These are phyloP conservation scores for Margaritispora aquatica DNA, from an alignment of 495 filamentous ascomycete genomes.

Conservation along the genomic window DNA sequence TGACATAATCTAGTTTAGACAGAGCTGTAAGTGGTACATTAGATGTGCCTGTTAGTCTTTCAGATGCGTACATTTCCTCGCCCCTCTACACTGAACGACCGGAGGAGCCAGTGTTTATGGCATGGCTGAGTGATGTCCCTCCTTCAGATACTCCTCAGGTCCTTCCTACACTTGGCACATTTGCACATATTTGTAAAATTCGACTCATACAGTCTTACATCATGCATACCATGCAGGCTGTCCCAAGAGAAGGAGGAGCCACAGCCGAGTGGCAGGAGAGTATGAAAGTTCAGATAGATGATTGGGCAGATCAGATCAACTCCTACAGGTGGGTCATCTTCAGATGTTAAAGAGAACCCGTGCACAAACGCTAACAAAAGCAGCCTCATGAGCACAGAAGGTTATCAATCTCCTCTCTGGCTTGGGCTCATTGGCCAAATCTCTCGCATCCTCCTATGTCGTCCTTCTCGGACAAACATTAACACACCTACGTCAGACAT, in stretches of 20 bases:
- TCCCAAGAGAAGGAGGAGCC: not conserved
- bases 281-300: slow-evolving; percentile 5
- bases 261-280: slow-evolving; percentile 9
- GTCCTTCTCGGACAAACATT: not conserved
- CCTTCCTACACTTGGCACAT: not conserved
- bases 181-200: slow-evolving; percentile 7
- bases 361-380: not conserved
- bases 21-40: slow-evolving; percentile 1
- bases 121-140: slow-evolving; percentile 4
- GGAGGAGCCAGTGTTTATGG: not conserved
- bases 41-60: not conserved
- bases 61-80: slow-evolving; percentile 5
- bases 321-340: slow-evolving; percentile 5
- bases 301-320: slow-evolving; percentile 6
- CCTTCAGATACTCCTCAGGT: not conserved
- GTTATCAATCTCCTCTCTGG: slow-evolving; percentile 8
- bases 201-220: slow-evolving; percentile 8
- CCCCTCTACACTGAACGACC: not conserved
- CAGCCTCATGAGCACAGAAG: slow-evolving; percentile 3
- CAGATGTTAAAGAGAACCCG: too few relatives aligned
- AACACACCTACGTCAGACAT: not conserved
- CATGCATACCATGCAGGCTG: slow-evolving; percentile 7
- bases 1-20: not conserved
- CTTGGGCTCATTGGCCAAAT: slow-evolving; percentile 6
- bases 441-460: slow-evolving; percentile 1